Evolutionary conservation across 2,329 filamentous ascomycete genomes (phyloP).

Genomic region (Elsinoe fawcettii): DNA sequence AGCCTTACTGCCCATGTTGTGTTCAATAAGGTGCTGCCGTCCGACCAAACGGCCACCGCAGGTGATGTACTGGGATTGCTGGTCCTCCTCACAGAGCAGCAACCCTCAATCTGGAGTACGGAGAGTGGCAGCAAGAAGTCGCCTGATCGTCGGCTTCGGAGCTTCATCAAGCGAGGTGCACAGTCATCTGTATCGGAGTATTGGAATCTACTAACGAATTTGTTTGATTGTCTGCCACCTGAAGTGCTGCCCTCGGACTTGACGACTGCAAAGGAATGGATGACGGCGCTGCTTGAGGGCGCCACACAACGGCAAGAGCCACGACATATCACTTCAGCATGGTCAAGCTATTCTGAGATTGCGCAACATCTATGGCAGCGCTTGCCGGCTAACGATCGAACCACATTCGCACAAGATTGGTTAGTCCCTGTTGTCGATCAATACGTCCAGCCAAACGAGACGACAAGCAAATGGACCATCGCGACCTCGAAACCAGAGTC

Average conservation of each 20-base stretch:
- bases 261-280: constrained; percentile 52
- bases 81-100: constrained; percentile 53
- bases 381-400: constrained; percentile 38
- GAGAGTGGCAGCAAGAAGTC: constrained; percentile 52
- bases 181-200: constrained; percentile 65
- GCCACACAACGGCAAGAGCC: constrained; percentile 68
- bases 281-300: constrained; percentile 62
- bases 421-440: constrained; percentile 48
- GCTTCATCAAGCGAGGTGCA: constrained; percentile 75
- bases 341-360: constrained; percentile 65
- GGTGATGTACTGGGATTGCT: constrained; percentile 62
- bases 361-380: constrained; percentile 37
- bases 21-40: constrained; percentile 65
- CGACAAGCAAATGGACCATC: constrained; percentile 45
- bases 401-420: constrained; percentile 39
- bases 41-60: constrained; percentile 65
- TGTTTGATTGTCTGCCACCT: constrained; percentile 52
- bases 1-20: constrained; percentile 56
- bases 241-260: constrained; percentile 47
- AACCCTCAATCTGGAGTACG: constrained; percentile 67
- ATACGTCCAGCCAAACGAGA: constrained; percentile 43
- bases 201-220: constrained; percentile 60
- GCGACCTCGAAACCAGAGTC: constrained; percentile 36
- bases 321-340: constrained; percentile 60
- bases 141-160: constrained; percentile 52